Evolutionary conservation across 768 basidiomycete genomes (phyloP), one percentile per base, ranked within the genome.

Genomic region (Collybia sp.): DNA sequence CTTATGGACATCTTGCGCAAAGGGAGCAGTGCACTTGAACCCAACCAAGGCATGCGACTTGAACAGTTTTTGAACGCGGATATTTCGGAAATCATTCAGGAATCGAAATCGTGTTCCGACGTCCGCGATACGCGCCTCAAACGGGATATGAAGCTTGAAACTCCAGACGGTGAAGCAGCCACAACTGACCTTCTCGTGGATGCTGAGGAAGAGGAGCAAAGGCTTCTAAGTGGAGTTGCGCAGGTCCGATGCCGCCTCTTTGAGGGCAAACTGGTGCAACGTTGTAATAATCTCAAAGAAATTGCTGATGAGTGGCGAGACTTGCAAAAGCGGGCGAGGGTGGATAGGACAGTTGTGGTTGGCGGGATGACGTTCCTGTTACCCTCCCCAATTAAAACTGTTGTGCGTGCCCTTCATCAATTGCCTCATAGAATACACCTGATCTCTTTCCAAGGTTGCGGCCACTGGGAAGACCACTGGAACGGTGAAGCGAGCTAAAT

Each of bases 201-300:
- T 16, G 75, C 73, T 6, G 76, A 80, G 53, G 79, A 76, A 45
- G 80, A 82, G 50, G 80, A 83, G 56, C 54, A 57, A 17, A 58
- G 48, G 47, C 54, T 83, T 19, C 58, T 83, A 34, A 72, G 66
- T 18, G 80, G 80, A 5, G 65, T 80, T n/a, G 80, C 79, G 6
- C 74, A 75, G 45, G 81, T 83, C 13, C 73, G 75, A 47, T 76
- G 73, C 40, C 67, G 79, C 30, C 56, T 83, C 15, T 83, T 82
- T 47, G 80, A 83, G 47, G 82, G 81, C 8, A 67, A 66, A 50
- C 30, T 76, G 40, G 50, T 76, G 17, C 43, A 64, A 35, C 61
- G 57, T 36, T 32, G 35, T 25, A 66, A 68, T 48, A 61, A 59
- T 37, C 71, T 71, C 47, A 58, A 62, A 35, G 61, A 76, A 30